phyloP scores from a whole-genome alignment of 306 rosid genomes.

The Trifolium repens region DNA sequence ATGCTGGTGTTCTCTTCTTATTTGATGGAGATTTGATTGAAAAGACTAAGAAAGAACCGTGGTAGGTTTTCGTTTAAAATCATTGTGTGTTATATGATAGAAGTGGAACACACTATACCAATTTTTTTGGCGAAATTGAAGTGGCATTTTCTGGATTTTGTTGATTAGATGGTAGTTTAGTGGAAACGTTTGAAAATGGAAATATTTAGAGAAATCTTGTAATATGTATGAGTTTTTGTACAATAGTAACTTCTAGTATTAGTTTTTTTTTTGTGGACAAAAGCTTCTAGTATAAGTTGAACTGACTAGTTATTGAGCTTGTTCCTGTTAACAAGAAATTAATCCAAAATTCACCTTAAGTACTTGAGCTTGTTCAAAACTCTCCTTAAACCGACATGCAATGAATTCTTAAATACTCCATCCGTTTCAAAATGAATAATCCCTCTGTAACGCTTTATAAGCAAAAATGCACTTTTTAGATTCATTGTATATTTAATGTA shows the following conservation, averaged over 20 bases:
- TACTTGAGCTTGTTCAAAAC: neutral
- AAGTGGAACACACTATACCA: neutral
- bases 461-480: too few species aligned
- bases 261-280: neutral
- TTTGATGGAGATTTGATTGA: conserved; percentile 75
- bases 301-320: too few species aligned
- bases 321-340: neutral
- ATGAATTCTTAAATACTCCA: neutral
- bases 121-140: neutral
- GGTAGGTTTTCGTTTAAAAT: conserved; percentile 51
- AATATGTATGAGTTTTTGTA: neutral
- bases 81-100: conserved; percentile 9
- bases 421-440: too few species aligned
- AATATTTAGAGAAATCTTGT: neutral
- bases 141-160: conserved; percentile 24
- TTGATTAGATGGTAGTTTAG: conserved; percentile 28
- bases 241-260: neutral
- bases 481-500: too few species aligned
- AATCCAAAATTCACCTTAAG: neutral
- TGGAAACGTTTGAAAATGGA: neutral
- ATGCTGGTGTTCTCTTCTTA: conserved; percentile 70
- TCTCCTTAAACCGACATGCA: neutral
- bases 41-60: conserved; percentile 73
- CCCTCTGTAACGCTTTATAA: too few species aligned
- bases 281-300: neutral